These are phyloP conservation scores for Boletellus ananiceps DNA, from an alignment of 768 basidiomycete genomes.

Conservation along the genomic window DNA sequence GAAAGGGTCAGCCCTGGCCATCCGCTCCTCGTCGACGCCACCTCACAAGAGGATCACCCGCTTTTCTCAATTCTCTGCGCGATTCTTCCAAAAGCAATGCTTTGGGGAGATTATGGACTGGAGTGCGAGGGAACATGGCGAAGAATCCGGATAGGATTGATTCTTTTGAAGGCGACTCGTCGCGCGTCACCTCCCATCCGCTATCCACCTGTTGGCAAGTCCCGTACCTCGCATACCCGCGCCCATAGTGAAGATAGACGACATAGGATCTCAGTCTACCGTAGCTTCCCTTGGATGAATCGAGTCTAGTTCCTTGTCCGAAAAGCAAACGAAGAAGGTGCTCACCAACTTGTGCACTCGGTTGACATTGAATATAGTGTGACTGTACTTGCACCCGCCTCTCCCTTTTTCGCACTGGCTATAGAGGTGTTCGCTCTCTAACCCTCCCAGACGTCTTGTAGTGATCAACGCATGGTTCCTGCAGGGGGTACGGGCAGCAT, in stretches of 20 bases:
- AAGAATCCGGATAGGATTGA: too few relatives aligned
- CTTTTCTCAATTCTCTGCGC: constrained; percentile 1
- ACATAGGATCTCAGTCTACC: constrained; percentile 4
- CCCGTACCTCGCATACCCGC: constrained; percentile 15
- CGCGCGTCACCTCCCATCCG: too few relatives aligned
- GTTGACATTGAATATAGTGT: constrained; percentile 16
- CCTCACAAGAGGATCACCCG: constrained; percentile 9
- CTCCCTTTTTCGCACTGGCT: constrained; percentile 5
- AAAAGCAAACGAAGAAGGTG: background rate
- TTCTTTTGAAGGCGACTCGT: too few relatives aligned
- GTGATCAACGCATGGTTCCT: constrained; percentile 6
- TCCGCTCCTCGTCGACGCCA: background rate
- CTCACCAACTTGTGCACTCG: constrained; percentile 13
- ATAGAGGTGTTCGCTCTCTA: background rate
- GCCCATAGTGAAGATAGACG: constrained; percentile 8
- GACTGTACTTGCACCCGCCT: constrained; percentile 15
- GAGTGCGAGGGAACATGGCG: too few relatives aligned
- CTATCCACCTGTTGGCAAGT: too few relatives aligned
- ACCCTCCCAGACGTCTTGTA: constrained; percentile 4
- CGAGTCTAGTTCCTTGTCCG: too few relatives aligned
- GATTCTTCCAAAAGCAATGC: background rate
- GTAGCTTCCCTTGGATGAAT: constrained; percentile 1
- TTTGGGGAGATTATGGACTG: too few relatives aligned
- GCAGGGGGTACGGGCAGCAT: constrained; percentile 15
- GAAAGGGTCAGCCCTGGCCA: background rate